A percentile compares a stretch with the other conserved stretches of the same genome.
Evolutionary conservation across 2,329 filamentous ascomycete genomes (phyloP).

Genomic region (Neurospora sp.): DNA sequence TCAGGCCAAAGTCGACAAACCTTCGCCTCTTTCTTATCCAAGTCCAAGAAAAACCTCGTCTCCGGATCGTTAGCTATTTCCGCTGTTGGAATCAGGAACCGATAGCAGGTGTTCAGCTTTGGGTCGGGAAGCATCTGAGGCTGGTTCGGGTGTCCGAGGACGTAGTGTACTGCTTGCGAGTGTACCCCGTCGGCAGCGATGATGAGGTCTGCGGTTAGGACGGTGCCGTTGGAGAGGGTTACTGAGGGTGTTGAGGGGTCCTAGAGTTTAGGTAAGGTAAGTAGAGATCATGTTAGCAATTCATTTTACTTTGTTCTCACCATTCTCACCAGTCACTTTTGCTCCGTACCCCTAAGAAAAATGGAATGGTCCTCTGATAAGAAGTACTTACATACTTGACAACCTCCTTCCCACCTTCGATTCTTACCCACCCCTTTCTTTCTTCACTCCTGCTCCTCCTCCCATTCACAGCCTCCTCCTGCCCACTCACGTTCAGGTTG

Average conservation of each 20-base stretch:
- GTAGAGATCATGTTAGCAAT: background rate
- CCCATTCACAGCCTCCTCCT: background rate
- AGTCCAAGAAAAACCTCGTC: conserved; percentile 19
- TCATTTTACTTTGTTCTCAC: no score
- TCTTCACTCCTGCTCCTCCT: no score
- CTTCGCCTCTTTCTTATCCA: background rate
- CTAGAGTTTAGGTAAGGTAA: background rate
- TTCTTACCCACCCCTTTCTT: background rate
- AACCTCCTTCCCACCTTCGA: conserved; percentile 18
- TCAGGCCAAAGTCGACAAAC: conserved; percentile 19
- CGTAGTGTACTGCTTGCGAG: conserved; percentile 15
- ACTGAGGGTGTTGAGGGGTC: conserved; percentile 19
- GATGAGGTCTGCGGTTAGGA: conserved; percentile 26
- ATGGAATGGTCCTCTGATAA: no score
- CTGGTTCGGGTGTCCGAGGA: conserved; percentile 17
- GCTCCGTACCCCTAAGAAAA: conserved; percentile 7
- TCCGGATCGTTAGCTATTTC: conserved; percentile 21
- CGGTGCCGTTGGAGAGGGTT: conserved; percentile 22
- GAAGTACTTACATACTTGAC: conserved; percentile 17
- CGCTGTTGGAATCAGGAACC: conserved; percentile 25
- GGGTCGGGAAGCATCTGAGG: conserved; percentile 10
- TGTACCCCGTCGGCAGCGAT: conserved; percentile 31
- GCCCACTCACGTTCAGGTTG: background rate
- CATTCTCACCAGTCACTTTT: no score
- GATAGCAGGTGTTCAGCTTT: conserved; percentile 25